These are phyloP conservation scores for Pleurotus giganteus DNA, from an alignment of 768 basidiomycete species.

Conservation along the genomic window DNA sequence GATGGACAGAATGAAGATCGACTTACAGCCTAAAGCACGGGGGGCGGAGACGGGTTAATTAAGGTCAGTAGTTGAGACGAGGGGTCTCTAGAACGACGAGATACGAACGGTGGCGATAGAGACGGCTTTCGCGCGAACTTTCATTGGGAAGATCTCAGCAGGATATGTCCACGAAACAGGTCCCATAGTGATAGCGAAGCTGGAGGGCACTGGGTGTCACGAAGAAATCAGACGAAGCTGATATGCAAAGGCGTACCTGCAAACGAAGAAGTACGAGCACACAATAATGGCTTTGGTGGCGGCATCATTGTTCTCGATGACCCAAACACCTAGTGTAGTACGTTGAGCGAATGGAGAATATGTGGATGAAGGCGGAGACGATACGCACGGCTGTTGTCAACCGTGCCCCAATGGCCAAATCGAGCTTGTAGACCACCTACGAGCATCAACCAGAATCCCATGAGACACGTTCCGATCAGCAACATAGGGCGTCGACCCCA, in stretches of 20 bases:
- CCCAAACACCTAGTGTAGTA: slow-evolving; percentile 32
- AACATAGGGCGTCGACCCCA: slow-evolving; percentile 82
- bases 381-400: slow-evolving; percentile 33
- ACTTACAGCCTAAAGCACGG: slow-evolving; percentile 13
- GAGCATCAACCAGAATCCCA: slow-evolving; percentile 77
- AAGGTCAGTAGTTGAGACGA: no score
- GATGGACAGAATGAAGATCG: slow-evolving; percentile 10
- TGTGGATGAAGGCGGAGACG: neutral
- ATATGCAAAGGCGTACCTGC: slow-evolving; percentile 29
- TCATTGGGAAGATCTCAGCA: slow-evolving; percentile 46
- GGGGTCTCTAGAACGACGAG: no score
- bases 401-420: slow-evolving; percentile 60
- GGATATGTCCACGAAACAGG: slow-evolving; percentile 76
- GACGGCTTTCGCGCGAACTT: slow-evolving; percentile 35
- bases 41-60: slow-evolving; percentile 13
- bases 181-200: slow-evolving; percentile 75
- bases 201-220: no score
- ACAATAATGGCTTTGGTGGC: slow-evolving; percentile 74
- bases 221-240: neutral
- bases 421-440: slow-evolving; percentile 73
- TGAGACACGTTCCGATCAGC: slow-evolving; percentile 57
- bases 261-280: slow-evolving; percentile 76
- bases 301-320: slow-evolving; percentile 51
- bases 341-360: neutral
- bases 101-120: slow-evolving; percentile 33